Evolutionary conservation across 148 eudicot genomes (phyloP).

Genomic region (Polygonum aviculare): DNA sequence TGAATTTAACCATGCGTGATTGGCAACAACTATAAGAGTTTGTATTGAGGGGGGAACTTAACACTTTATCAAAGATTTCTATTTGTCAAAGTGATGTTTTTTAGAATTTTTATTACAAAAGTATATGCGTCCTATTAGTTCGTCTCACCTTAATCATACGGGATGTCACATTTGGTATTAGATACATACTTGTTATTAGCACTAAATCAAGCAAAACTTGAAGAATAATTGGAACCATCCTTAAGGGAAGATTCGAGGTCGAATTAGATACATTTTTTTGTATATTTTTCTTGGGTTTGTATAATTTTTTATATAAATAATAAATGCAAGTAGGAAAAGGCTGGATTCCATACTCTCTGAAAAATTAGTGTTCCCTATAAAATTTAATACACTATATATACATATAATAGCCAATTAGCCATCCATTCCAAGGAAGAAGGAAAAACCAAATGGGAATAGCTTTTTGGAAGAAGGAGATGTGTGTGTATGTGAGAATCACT

Average conservation of each 20-base stretch:
- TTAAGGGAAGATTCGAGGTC: background rate
- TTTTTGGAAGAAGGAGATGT: conserved; percentile 5
- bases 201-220: background rate
- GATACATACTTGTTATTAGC: too few species aligned
- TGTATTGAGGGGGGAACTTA: too few species aligned
- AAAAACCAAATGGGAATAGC: conserved; percentile 1
- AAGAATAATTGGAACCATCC: background rate
- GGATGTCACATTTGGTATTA: too few species aligned
- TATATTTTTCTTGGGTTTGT: background rate
- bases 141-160: too few species aligned
- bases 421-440: conserved; percentile 10
- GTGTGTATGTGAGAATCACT: background rate
- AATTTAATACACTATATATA: background rate
- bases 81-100: too few species aligned
- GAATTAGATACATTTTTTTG: background rate
- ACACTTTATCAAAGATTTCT: too few species aligned
- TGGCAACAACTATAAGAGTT: background rate
- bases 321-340: background rate
- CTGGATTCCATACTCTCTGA: too few species aligned
- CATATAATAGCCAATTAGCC: conserved; percentile 6
- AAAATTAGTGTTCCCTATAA: too few species aligned
- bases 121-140: too few species aligned
- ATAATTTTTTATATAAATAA: background rate
- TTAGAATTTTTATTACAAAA: too few species aligned
- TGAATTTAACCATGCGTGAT: background rate